Base-by-base conservation (phyloP, 176 grass and related monocot genomes). In the Aechmea fasciata region DNA sequence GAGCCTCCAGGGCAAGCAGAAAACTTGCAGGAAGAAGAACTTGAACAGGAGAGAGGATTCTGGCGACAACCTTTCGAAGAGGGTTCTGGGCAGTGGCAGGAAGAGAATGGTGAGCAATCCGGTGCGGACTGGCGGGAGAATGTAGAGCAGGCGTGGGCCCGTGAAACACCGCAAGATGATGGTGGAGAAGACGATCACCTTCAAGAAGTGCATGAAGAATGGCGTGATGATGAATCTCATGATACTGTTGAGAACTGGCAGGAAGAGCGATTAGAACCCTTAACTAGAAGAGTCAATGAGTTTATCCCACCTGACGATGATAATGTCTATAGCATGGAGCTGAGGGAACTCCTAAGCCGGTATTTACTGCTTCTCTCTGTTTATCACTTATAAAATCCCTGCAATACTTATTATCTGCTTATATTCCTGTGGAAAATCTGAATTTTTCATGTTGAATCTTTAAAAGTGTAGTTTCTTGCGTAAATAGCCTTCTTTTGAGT, bases 261-360 rank as follows among this genome's bases (percentile, higher is more conserved):
- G 75, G 89, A 90, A 75, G 94, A 93, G 57, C 83, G 65, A 64
- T 79, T 84, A 69, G 84, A 82, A 80, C 75, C 84, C 20, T 8
- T 78, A 52, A 79, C 26, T 74, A 75, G 75, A 82, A 79, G 66
- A 59, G 81, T 81, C 69, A 87, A 90, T 69, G 83, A 87, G 64
- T 93, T 99, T 73, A 86, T 83, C 63, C 84, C 84, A 41, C 84
- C 89, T 55, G 94, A 99, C 70, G 89, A 99, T 80, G 89, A 93
- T 64, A 99, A 87, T 79, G 87, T 99, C 51, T 93, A 99, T 51
- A 99, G 87, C 80, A 90, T 93, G 84, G 94, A 99, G 73, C 87
- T 99, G 24, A 85, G 94, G 65, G 94, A 99, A 88, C 79, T 99
- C 69, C 90, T 99, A 69, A 93, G 80, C 84, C 84, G 94, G 94